Evolutionary conservation across 2,329 filamentous ascomycete genomes (phyloP).

Genomic region (Botrytis medusae): DNA sequence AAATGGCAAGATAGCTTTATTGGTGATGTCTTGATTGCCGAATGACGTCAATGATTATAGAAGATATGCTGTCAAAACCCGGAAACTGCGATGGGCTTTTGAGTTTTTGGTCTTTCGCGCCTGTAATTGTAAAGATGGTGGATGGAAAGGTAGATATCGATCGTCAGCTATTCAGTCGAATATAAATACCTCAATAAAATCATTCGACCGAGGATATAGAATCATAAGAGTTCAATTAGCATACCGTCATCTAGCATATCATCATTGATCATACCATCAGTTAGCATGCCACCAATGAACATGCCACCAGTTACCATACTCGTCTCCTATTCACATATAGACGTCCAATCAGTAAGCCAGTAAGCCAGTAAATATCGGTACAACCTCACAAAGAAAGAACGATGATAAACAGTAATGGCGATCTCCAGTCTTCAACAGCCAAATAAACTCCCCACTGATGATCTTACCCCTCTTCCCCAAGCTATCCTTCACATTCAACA

Average conservation of each 20-base stretch:
- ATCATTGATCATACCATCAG: background rate
- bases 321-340: background rate
- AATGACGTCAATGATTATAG: background rate
- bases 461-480: constrained; percentile 2
- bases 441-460: background rate
- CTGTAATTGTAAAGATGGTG: background rate
- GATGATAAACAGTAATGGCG: background rate
- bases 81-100: background rate
- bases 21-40: background rate
- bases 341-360: background rate
- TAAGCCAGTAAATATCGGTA: background rate
- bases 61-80: background rate
- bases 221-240: background rate
- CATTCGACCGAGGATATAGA: background rate
- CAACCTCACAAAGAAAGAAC: background rate
- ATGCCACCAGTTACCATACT: background rate
- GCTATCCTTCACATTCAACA: background rate
- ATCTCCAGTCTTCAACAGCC: background rate
- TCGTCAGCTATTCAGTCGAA: background rate
- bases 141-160: background rate
- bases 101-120: background rate
- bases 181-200: background rate
- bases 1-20: background rate
- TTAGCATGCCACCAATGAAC: background rate
- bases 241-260: background rate